Conservation (phyloP, 768 basidiomycete genomes). For the Candolleomyces aberdarensis region DNA sequence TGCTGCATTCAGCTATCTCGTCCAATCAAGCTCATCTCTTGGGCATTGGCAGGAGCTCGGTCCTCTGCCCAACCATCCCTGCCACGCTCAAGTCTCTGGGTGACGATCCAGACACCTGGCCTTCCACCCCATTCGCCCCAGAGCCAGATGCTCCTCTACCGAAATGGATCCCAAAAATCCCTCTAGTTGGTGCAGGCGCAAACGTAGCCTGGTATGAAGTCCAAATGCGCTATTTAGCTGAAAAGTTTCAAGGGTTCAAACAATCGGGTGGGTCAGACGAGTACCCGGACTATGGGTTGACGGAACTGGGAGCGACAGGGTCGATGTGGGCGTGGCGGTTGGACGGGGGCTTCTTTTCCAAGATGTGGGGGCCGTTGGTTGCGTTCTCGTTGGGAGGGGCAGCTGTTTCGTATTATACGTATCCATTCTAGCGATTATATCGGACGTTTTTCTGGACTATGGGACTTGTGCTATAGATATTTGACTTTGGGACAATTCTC, state of each 20-base stretch:
- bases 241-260: slow-evolving; percentile 2
- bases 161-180: slow-evolving; percentile 40
- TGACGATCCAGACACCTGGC: slow-evolving; percentile 18
- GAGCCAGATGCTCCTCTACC: slow-evolving; percentile 33
- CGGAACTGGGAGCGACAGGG: slow-evolving; percentile 34
- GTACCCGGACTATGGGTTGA: slow-evolving; percentile 25
- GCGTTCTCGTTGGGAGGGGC: background rate
- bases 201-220: slow-evolving; percentile 67
- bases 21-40: slow-evolving; percentile 66
- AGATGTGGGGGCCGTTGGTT: no score
- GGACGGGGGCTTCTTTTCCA: background rate
- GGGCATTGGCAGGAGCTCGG: slow-evolving; percentile 69
- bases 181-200: slow-evolving; percentile 63
- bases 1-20: slow-evolving; percentile 50
- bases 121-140: slow-evolving; percentile 30
- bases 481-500: background rate
- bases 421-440: background rate
- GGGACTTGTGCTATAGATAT: background rate
- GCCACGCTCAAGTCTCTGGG: slow-evolving; percentile 25
- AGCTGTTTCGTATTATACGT: background rate
- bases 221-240: slow-evolving; percentile 51
- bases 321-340: slow-evolving; percentile 48
- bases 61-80: slow-evolving; percentile 63
- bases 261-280: background rate
- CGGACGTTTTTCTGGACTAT: background rate